phyloP scores from a whole-genome alignment of 306 rosid species.

The Medicago lupulina region DNA sequence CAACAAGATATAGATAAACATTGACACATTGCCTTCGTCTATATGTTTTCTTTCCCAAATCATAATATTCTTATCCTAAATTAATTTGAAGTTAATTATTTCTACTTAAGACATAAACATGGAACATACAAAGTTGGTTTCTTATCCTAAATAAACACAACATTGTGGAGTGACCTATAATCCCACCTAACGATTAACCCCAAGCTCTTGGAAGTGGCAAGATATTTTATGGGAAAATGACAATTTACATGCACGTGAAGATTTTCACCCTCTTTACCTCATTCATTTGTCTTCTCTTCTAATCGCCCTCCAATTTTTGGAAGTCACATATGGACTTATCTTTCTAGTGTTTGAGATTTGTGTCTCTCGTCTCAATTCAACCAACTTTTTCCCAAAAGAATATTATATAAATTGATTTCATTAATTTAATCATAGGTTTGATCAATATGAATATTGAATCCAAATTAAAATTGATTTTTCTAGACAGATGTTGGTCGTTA shows the following conservation, averaged over 20 bases:
- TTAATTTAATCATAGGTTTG: background rate
- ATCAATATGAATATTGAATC: no score
- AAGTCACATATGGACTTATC: conserved; percentile 25
- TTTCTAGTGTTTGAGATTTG: background rate
- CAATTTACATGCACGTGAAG: conserved; percentile 64
- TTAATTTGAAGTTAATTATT: conserved; percentile 22
- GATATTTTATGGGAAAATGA: conserved; percentile 49
- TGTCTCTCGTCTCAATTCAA: conserved; percentile 28
- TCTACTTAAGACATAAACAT: background rate
- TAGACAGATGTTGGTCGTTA: no score
- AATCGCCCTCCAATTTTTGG: conserved; percentile 16
- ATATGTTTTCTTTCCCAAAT: conserved; percentile 1
- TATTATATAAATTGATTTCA: conserved; percentile 7
- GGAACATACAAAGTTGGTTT: background rate
- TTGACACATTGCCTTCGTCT: conserved; percentile 1
- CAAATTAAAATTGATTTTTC: no score
- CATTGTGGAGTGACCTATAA: conserved; percentile 33
- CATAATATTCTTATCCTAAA: conserved; percentile 4
- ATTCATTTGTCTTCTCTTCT: conserved; percentile 45
- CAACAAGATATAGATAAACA: background rate
- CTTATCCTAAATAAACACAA: background rate
- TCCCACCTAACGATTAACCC: conserved; percentile 55
- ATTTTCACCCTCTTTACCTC: conserved; percentile 37
- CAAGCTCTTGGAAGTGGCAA: conserved; percentile 56
- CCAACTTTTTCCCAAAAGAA: background rate